Conservation (phyloP, 2,329 filamentous ascomycete species). For the Aureobasidium sp. region DNA sequence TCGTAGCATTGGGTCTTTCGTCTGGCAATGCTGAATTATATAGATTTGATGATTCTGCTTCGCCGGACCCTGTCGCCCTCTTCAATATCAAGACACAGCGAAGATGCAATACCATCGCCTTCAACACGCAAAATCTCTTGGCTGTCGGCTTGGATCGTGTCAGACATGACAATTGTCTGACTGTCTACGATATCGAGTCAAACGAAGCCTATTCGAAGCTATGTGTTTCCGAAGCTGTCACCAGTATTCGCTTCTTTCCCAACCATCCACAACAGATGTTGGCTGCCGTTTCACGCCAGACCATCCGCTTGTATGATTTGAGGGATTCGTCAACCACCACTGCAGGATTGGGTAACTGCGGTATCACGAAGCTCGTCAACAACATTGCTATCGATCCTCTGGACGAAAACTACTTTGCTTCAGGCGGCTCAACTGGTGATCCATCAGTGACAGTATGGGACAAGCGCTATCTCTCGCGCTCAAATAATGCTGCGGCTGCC, state of each 20-base stretch:
- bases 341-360: conserved; percentile 35
- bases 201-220: conserved; percentile 48
- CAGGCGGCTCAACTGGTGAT: conserved; percentile 64
- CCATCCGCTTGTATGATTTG: conserved; percentile 70
- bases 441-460: conserved; percentile 74
- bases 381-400: conserved; percentile 70
- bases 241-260: conserved; percentile 75
- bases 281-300: conserved; percentile 67
- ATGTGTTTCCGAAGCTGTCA: conserved; percentile 63
- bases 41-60: conserved; percentile 48
- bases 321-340: conserved; percentile 34
- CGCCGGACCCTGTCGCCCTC: conserved; percentile 44
- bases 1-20: conserved; percentile 68
- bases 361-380: conserved; percentile 54
- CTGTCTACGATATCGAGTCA: conserved; percentile 71
- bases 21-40: conserved; percentile 70
- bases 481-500: conserved; percentile 23
- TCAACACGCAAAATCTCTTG: conserved; percentile 63
- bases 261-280: conserved; percentile 68
- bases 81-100: conserved; percentile 68
- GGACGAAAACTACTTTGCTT: conserved; percentile 78
- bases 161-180: conserved; percentile 72
- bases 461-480: conserved; percentile 45
- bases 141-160: conserved; percentile 76
- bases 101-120: conserved; percentile 74